Conservation (phyloP, 2,329 filamentous ascomycete species). For the Colletotrichum magnum region DNA sequence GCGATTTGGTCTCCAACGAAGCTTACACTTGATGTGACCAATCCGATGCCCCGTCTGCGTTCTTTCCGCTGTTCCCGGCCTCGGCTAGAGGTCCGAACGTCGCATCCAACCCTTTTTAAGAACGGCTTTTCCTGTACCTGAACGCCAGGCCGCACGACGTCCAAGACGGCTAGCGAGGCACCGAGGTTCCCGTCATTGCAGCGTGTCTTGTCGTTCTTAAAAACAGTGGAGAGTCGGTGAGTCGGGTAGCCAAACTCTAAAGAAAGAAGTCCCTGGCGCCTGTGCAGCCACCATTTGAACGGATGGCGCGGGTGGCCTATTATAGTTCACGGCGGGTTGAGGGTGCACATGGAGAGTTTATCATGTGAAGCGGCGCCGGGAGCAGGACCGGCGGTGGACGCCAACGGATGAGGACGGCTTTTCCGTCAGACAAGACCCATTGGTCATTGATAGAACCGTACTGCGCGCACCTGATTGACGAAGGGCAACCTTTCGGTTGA, state of each 20-base stretch:
- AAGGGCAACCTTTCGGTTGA: too few species aligned
- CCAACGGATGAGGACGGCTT: too few species aligned
- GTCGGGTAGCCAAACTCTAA: conserved; percentile 22
- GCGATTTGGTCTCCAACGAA: neutral
- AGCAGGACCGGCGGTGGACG: neutral
- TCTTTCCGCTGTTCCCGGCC: neutral
- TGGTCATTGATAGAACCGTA: too few species aligned
- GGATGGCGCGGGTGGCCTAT: neutral
- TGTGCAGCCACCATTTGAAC: neutral
- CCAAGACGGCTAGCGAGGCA: conserved; percentile 11
- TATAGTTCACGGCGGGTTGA: neutral
- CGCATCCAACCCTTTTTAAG: neutral
- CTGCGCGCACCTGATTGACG: too few species aligned
- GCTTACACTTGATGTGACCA: conserved; percentile 4
- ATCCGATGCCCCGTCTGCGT: conserved; percentile 3
- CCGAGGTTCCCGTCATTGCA: neutral
- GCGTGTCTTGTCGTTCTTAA: neutral
- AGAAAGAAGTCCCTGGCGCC: too few species aligned
- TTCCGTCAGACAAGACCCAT: too few species aligned
- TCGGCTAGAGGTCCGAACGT: conserved; percentile 17
- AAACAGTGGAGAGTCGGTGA: neutral
- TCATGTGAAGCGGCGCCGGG: conserved; percentile 30
- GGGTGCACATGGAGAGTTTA: conserved; percentile 24
- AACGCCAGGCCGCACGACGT: conserved; percentile 1
- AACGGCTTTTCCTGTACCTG: neutral